phyloP scores from a whole-genome alignment of 768 basidiomycete species.

The Kwoniella dendrophila region DNA sequence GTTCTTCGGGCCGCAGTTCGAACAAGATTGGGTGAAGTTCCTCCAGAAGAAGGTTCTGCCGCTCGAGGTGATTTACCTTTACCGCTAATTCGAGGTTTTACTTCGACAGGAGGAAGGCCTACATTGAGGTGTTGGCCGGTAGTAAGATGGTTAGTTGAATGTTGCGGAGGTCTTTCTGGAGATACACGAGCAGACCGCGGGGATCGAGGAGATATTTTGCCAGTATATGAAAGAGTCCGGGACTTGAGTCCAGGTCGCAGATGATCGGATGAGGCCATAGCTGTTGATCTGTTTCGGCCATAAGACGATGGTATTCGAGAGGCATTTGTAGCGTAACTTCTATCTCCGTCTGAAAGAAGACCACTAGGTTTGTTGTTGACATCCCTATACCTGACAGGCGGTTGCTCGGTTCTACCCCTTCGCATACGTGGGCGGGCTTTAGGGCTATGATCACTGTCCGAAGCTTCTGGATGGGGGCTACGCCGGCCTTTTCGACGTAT shows the following conservation, averaged over 20 bases:
- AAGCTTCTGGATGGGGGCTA: conserved; percentile 57
- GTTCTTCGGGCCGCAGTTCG: conserved; percentile 63
- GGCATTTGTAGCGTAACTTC: conserved; percentile 88
- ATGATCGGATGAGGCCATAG: conserved; percentile 11
- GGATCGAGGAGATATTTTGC: conserved; percentile 8
- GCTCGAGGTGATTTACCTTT: conserved; percentile 50
- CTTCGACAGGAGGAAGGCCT: conserved; percentile 4
- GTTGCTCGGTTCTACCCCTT: conserved; percentile 50
- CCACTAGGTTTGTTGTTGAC: conserved; percentile 54
- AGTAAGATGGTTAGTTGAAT: background rate
- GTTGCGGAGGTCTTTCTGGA: conserved; percentile 7
- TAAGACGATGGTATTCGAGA: conserved; percentile 61
- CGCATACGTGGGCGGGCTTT: conserved; percentile 42
- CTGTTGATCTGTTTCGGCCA: conserved; percentile 11
- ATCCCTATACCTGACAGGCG: conserved; percentile 33
- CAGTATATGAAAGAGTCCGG: conserved; percentile 20
- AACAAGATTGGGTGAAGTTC: conserved; percentile 21
- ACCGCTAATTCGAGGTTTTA: conserved; percentile 38
- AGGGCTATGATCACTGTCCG: conserved; percentile 77
- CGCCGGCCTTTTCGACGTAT: conserved; percentile 25
- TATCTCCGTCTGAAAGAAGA: conserved; percentile 82
- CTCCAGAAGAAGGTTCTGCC: conserved; percentile 21
- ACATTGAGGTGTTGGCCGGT: background rate
- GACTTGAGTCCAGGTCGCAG: conserved; percentile 25
- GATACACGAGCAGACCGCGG: conserved; percentile 17